Base-by-base conservation (phyloP, 2,329 filamentous ascomycete genomes). In the Massarina eburnea region DNA sequence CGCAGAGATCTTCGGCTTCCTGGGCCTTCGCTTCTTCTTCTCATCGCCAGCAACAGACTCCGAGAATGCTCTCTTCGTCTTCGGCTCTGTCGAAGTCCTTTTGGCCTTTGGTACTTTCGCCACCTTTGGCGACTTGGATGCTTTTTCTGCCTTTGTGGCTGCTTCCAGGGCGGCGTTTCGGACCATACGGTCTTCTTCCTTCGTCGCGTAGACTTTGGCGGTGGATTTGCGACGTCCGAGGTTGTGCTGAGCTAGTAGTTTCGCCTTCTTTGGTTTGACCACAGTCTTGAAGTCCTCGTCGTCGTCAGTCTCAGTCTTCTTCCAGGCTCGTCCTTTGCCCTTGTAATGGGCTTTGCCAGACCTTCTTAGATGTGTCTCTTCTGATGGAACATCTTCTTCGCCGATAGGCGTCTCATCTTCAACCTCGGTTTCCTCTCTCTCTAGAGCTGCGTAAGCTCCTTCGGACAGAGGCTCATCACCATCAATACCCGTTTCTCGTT, bases 271-370 rank as follows among this genome's bases (percentile, higher is more conserved):
- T 15, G 21, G 17, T 14, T 42, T 39, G 20, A 27, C 27, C 15
- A 39, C 30, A 20, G 44, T 43, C 20, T 32, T 58, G 39, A 62
- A 61, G 20, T 66, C 61, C 21, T 63, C 49, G 34, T 67, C 64
- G 42, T 66, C 64, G 19, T 66, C 63, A 4, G 61, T 60, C 2
- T 55, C 57, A 12, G 62, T 59, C 41, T 66, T 66, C 45, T 62
- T 64, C 60, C 61, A 65, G 5, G 60, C 60, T 14, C 64, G 51
- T 7, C 63, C 62, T 47, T 65, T 66, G 24, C 61, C 60, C 34
- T 66, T 66, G 54, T 61, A 66, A 35, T 66, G 58, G 15, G 39
- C 29, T 33, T 46, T 48, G 22, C 29, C 37, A n/a, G 15, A 3
- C 26, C 15, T 19, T 8, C 20, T 20, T 22, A 29, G 36, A 5